Conservation (phyloP, 1,284 basidiomycete species). For the Omphalotus olearius region DNA sequence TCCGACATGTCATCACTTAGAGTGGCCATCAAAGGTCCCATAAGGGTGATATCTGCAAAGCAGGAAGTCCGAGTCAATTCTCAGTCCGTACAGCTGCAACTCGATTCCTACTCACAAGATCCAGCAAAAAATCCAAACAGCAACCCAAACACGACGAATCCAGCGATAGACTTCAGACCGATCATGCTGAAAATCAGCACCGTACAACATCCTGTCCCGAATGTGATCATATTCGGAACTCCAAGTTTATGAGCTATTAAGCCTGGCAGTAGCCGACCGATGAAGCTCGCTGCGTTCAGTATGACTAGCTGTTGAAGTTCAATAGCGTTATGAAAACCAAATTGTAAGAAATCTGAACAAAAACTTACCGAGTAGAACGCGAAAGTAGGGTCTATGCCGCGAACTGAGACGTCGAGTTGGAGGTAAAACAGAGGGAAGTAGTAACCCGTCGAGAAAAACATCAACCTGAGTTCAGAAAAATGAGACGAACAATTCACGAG, state of each 20-base stretch:
- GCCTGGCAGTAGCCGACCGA: constrained; percentile 26
- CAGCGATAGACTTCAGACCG: constrained; percentile 18
- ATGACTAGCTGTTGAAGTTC: constrained; percentile 27
- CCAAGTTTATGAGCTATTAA: constrained; percentile 24
- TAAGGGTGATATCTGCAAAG: constrained; percentile 14
- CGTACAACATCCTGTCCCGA: constrained; percentile 18
- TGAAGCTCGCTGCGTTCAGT: constrained; percentile 24
- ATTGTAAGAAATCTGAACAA: no score
- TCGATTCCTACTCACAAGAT: constrained; percentile 16
- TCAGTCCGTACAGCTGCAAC: neutral
- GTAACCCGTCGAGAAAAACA: constrained; percentile 19
- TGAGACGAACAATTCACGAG: neutral
- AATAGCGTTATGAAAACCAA: no score
- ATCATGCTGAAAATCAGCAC: constrained; percentile 28
- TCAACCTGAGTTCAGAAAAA: constrained; percentile 16
- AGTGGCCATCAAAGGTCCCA: constrained; percentile 13
- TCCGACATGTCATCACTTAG: constrained; percentile 14
- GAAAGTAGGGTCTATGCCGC: constrained; percentile 21
- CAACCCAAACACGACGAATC: constrained; percentile 24
- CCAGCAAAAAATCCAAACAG: constrained; percentile 29
- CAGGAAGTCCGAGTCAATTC: neutral
- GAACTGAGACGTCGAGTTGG: constrained; percentile 25
- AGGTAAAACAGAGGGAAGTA: constrained; percentile 29
- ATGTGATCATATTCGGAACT: constrained; percentile 22
- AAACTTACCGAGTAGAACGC: constrained; percentile 26